Base-by-base conservation (phyloP, 331 rosid genomes). In the Quercus lobata region DNA sequence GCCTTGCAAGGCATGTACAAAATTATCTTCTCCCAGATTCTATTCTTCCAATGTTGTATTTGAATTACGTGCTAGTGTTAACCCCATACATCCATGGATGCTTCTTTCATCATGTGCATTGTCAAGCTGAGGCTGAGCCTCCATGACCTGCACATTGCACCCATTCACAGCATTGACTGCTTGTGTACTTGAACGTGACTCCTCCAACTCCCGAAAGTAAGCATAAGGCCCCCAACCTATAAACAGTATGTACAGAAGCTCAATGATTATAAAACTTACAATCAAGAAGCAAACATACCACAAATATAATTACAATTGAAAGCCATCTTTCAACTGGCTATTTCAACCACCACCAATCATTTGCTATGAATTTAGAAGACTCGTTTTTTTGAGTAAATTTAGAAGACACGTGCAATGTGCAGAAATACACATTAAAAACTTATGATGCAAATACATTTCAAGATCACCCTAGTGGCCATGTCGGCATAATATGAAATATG, bases 151-250 rank as follows among this genome's bases (percentile, higher is more conserved):
- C 5, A 21, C 81, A 37, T 60, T 79, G 60, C 7, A 60, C 80
- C 35, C 75, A 74, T 74, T 63, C 55, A 74, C 87, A 41, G 72
- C 73, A 80, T 66, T 79, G 79, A 61, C 37, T 58, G 9, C 55
- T 32, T 73, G 83, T 71, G 85, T 18, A 69, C 58, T 78, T 34
- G 76, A 65, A 54, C 81, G 44, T 0, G 79, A 79, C 76, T 89
- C 91, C 85, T 91, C 97, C 87, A 89, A 61, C 72, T 80, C 83
- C 57, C 54, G 76, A 81, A 92, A 92, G 81, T 92, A 92, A 34
- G 98, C 97, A 58, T 94, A 92, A 35, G 98, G 98, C 57, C 98
- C 96, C 97, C 97, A 92, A 0, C 98, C 98, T 94, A 88, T 81
- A 85, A 35, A 80, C 37, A 71, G 32, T 46, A 82, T 68, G 71